These are phyloP conservation scores for Lentinula raphanica DNA, from an alignment of 768 basidiomycete species.

Conservation along the genomic window DNA sequence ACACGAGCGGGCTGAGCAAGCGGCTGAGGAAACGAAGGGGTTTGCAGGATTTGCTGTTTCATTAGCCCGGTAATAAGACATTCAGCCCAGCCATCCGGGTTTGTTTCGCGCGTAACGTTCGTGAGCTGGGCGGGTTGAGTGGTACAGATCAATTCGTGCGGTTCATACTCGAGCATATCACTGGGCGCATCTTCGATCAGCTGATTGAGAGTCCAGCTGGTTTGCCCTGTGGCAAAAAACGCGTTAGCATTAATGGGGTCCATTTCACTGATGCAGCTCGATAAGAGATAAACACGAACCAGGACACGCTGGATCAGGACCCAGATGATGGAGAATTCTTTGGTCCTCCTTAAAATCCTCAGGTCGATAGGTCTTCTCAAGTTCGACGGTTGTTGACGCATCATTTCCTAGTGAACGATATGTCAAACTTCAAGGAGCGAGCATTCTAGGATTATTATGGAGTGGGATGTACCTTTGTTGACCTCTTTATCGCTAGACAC, in stretches of 20 bases:
- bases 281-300: not conserved
- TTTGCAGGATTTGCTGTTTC: not conserved
- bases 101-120: not conserved
- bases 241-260: too few relatives aligned
- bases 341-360: not conserved
- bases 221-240: not conserved
- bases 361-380: not conserved
- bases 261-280: not conserved
- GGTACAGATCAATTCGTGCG: not conserved
- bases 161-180: not conserved
- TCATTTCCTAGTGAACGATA: too few relatives aligned
- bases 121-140: not conserved
- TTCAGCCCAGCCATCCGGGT: constrained; percentile 9
- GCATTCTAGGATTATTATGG: not conserved
- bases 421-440: too few relatives aligned
- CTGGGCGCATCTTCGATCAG: not conserved
- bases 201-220: not conserved
- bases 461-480: not conserved
- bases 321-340: not conserved
- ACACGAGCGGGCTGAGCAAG: not conserved
- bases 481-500: not conserved
- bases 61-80: not conserved
- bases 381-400: not conserved
- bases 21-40: constrained; percentile 1
- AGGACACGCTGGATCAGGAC: not conserved